Percentiles rank a stretch among this genome's conserved stretches.
These are phyloP conservation scores for Arabis hirsuta DNA, from an alignment of 345 rosid species.

Conservation along the genomic window DNA sequence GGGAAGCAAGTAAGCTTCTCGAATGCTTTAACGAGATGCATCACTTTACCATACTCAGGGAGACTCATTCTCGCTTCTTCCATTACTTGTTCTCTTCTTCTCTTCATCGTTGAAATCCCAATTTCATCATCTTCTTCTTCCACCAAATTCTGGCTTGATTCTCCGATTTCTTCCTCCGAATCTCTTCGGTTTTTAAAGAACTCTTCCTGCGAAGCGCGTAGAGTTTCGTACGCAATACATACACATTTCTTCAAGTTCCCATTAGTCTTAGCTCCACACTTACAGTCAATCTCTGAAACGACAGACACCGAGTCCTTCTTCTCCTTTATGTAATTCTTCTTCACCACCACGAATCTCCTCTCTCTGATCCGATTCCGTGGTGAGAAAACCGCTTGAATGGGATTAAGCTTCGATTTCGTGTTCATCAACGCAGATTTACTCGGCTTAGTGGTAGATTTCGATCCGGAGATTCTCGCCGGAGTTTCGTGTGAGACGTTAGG, in stretches of 20 bases:
- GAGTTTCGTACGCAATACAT: slow-evolving; percentile 71
- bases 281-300: slow-evolving; percentile 50
- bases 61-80: slow-evolving; percentile 76
- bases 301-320: slow-evolving; percentile 40
- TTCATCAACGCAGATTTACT: slow-evolving; percentile 46
- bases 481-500: slow-evolving; percentile 65
- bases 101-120: slow-evolving; percentile 59
- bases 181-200: slow-evolving; percentile 51
- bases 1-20: slow-evolving; percentile 66
- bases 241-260: slow-evolving; percentile 65
- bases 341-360: slow-evolving; percentile 80
- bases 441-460: slow-evolving; percentile 66
- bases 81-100: slow-evolving; percentile 73
- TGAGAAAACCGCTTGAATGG: slow-evolving; percentile 42
- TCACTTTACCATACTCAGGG: slow-evolving; percentile 78
- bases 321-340: slow-evolving; percentile 57
- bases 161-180: slow-evolving; percentile 34
- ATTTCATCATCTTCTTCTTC: slow-evolving; percentile 42
- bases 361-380: slow-evolving; percentile 67
- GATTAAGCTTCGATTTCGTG: slow-evolving; percentile 25
- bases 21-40: slow-evolving; percentile 84
- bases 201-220: slow-evolving; percentile 82
- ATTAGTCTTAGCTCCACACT: slow-evolving; percentile 58
- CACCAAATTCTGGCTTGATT: slow-evolving; percentile 7
- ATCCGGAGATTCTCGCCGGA: slow-evolving; percentile 42